Conservation (phyloP, 352 stramenopile genomes). For the Pythium dissotocum region DNA sequence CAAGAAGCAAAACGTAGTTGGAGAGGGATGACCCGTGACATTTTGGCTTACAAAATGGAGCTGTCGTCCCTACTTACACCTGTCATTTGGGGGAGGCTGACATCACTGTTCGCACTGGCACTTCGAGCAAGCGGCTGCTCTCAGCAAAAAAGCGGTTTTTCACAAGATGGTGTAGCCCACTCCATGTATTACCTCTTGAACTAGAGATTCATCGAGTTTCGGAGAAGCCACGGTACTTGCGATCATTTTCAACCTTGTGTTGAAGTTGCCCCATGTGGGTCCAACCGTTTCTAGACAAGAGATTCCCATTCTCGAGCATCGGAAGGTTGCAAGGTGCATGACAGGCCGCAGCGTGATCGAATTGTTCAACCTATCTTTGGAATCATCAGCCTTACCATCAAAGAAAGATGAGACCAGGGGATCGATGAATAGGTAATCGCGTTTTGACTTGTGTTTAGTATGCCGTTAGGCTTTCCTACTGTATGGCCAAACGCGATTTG, state of each 20-base stretch:
- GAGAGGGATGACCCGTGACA: neutral
- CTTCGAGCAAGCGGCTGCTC: constrained; percentile 11
- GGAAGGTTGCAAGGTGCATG: neutral
- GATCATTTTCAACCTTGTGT: neutral
- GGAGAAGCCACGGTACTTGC: neutral
- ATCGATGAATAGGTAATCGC: constrained; percentile 18
- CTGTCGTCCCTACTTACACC: neutral
- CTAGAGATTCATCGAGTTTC: neutral
- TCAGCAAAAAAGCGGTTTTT: constrained; percentile 17
- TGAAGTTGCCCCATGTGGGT: constrained; percentile 23
- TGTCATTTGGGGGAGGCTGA: constrained; percentile 3
- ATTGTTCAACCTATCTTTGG: constrained; percentile 15
- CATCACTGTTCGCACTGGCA: constrained; percentile 10
- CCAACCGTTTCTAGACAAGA: neutral
- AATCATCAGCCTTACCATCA: neutral
- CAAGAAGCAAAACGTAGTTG: neutral
- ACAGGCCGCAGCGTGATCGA: constrained; percentile 5
- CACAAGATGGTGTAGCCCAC: neutral
- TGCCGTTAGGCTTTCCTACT: neutral
- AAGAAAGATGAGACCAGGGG: constrained; percentile 5
- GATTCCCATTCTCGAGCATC: neutral
- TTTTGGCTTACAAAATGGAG: neutral
- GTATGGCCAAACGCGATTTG: constrained; percentile 18
- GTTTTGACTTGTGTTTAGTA: constrained; percentile 27
- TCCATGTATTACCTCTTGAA: neutral